Evolutionary conservation across 164 flowering plant genomes (phyloP).

Genomic region (Kalanchoe fedtschenkoi): DNA sequence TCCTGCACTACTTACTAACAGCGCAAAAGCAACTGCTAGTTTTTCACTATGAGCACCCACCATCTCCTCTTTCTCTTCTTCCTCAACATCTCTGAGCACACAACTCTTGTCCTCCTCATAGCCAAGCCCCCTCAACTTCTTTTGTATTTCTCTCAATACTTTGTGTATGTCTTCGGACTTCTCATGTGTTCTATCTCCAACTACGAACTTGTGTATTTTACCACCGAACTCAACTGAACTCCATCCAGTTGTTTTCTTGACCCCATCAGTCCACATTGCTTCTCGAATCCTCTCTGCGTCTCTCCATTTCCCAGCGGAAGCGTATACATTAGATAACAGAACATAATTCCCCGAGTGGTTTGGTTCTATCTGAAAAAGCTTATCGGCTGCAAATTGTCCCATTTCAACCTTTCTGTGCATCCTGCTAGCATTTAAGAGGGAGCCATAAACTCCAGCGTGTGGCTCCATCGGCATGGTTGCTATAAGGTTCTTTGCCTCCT

Average conservation of each 20-base stretch:
- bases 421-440: conserved; percentile 54
- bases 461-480: conserved; percentile 49
- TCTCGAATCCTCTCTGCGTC: conserved; percentile 37
- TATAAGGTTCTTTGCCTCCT: conserved; percentile 44
- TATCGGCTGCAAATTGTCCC: conserved; percentile 51
- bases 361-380: conserved; percentile 62
- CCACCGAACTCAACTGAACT: conserved; percentile 57
- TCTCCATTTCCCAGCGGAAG: conserved; percentile 45
- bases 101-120: conserved; percentile 40
- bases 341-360: conserved; percentile 51
- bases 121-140: conserved; percentile 41
- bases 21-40: conserved; percentile 51
- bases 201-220: conserved; percentile 45
- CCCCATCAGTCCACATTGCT: conserved; percentile 30
- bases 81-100: conserved; percentile 61
- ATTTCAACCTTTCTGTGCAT: conserved; percentile 37
- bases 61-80: conserved; percentile 68
- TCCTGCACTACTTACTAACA: conserved; percentile 33
- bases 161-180: conserved; percentile 29
- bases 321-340: conserved; percentile 65
- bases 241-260: conserved; percentile 43
- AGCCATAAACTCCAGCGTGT: conserved; percentile 55
- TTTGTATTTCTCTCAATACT: conserved; percentile 26
- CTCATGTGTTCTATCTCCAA: conserved; percentile 51
- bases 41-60: conserved; percentile 70